phyloP scores from a whole-genome alignment of 257 asterid species.

The Voacanga thouarsii region DNA sequence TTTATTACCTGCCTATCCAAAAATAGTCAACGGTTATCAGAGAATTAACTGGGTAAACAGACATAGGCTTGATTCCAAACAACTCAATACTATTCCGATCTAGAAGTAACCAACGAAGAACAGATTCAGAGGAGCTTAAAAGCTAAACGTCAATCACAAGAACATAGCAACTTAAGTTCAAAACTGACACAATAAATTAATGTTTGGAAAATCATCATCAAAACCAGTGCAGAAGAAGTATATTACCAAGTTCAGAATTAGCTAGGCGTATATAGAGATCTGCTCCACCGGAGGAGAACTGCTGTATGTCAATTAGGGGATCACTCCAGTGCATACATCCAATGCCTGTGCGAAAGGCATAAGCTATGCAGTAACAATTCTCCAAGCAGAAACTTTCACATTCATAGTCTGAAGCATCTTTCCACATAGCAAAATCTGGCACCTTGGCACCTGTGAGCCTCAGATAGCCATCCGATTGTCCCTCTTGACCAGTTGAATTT shows the following conservation, averaged over 20 bases:
- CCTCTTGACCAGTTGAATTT: background rate
- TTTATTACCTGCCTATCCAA: no score
- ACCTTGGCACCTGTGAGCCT: slow-evolving; percentile 35
- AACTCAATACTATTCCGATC: no score
- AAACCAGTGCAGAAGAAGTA: no score
- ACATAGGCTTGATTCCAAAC: no score
- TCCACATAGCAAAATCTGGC: slow-evolving; percentile 34
- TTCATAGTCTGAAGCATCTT: slow-evolving; percentile 19
- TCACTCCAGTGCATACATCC: slow-evolving; percentile 29
- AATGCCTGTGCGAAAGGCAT: slow-evolving; percentile 17
- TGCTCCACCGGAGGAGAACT: slow-evolving; percentile 29
- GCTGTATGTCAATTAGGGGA: slow-evolving; percentile 36
- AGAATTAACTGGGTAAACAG: no score
- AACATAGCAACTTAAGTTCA: slow-evolving; percentile 2
- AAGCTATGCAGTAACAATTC: slow-evolving; percentile 26
- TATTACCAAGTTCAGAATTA: slow-evolving; percentile 41
- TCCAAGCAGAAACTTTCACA: slow-evolving; percentile 41
- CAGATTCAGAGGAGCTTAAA: no score
- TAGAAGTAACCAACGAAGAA: no score
- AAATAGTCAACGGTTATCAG: no score
- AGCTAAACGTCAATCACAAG: background rate
- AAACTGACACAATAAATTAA: background rate
- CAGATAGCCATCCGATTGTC: slow-evolving; percentile 38
- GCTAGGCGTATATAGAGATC: slow-evolving; percentile 52
- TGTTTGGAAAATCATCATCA: no score